Conservation (phyloP, 2,329 filamentous ascomycete genomes). For the Cercospora sp. region DNA sequence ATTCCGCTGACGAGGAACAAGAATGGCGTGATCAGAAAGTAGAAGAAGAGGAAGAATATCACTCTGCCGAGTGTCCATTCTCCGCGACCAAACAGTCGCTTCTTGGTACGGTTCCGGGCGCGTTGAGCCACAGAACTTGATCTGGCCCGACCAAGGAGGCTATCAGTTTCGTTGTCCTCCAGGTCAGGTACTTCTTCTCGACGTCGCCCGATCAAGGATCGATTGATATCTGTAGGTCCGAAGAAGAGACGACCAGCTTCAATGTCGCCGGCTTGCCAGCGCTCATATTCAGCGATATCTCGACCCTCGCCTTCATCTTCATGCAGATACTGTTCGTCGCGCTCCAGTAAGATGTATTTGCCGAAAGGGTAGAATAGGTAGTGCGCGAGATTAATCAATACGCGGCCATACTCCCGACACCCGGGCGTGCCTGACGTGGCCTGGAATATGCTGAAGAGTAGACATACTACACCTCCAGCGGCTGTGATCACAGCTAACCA, state of each 20-base stretch:
- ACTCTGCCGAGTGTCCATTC: conserved; percentile 94
- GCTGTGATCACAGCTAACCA: conserved; percentile 82
- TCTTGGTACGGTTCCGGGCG: conserved; percentile 57
- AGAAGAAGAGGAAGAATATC: conserved; percentile 95
- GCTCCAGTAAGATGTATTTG: conserved; percentile 88
- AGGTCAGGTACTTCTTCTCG: conserved; percentile 82
- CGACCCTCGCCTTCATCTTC: conserved; percentile 94
- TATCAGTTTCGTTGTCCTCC: conserved; percentile 76
- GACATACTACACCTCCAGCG: conserved; percentile 73
- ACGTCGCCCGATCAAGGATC: conserved; percentile 81
- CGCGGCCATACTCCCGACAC: conserved; percentile 78
- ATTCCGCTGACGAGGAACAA: conserved; percentile 81
- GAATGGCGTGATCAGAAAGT: conserved; percentile 82
- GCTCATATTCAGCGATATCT: conserved; percentile 97
- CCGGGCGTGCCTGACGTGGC: conserved; percentile 63
- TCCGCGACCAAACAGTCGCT: conserved; percentile 87
- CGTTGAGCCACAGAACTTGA: conserved; percentile 32
- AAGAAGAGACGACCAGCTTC: conserved; percentile 97
- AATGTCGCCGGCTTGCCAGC: conserved; percentile 96
- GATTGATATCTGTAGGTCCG: conserved; percentile 67
- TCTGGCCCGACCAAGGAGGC: conserved; percentile 66
- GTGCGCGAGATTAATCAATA: conserved; percentile 78
- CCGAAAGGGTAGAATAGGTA: conserved; percentile 97
- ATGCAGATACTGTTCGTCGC: conserved; percentile 89
- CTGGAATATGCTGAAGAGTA: conserved; percentile 73